These are phyloP conservation scores for Bacidia gigantensis DNA, from an alignment of 495 filamentous ascomycete genomes.

Conservation along the genomic window DNA sequence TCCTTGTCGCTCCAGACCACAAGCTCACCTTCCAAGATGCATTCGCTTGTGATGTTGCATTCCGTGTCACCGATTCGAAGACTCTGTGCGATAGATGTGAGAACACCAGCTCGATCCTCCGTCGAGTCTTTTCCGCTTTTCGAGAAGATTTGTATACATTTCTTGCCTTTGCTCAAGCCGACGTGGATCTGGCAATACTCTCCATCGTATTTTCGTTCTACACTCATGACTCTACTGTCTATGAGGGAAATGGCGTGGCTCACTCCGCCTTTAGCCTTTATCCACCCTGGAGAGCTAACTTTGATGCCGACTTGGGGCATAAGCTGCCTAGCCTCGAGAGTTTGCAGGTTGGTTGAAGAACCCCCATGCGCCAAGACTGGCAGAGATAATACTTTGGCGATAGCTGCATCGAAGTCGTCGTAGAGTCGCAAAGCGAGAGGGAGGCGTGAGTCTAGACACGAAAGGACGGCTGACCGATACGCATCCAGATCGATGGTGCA, in stretches of 20 bases:
- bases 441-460: slow-evolving; percentile 41
- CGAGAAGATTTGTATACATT: slow-evolving; percentile 66
- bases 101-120: slow-evolving; percentile 45
- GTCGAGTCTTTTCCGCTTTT: slow-evolving; percentile 88
- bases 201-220: slow-evolving; percentile 77
- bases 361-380: slow-evolving; percentile 1
- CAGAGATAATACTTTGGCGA: slow-evolving; percentile 29
- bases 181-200: slow-evolving; percentile 85
- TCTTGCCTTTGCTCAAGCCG: slow-evolving; percentile 41
- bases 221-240: slow-evolving; percentile 44
- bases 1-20: slow-evolving; percentile 57
- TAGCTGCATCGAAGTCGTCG: slow-evolving; percentile 40
- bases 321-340: slow-evolving; percentile 31
- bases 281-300: slow-evolving; percentile 64
- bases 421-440: slow-evolving; percentile 54
- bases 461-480: slow-evolving; percentile 31
- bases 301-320: slow-evolving; percentile 56
- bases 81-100: slow-evolving; percentile 37
- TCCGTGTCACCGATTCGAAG: slow-evolving; percentile 40
- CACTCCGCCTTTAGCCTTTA: slow-evolving; percentile 39
- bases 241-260: slow-evolving; percentile 54
- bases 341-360: slow-evolving; percentile 1
- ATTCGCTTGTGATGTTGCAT: slow-evolving; percentile 45
- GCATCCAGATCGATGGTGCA: slow-evolving; percentile 38
- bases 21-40: slow-evolving; percentile 74